A percentile compares a stretch with the other conserved stretches of the same genome.
Conservation (phyloP, 2,329 filamentous ascomycete species). For the Diaporthe longicolla region DNA sequence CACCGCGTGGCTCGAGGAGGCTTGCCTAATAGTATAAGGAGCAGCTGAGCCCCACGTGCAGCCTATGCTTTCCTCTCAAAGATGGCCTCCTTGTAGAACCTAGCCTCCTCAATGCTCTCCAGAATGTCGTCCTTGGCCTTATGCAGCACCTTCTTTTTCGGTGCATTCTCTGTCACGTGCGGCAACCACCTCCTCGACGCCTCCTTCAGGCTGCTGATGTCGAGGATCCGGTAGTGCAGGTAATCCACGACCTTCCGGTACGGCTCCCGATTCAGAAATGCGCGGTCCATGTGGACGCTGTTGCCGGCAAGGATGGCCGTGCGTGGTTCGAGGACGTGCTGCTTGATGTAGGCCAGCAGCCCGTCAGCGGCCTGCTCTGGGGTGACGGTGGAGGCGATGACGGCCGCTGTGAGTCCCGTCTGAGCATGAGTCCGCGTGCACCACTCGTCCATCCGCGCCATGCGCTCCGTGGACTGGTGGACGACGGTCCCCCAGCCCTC, state of each 20-base stretch:
- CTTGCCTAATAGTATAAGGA: neutral
- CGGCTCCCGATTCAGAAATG: constrained; percentile 81
- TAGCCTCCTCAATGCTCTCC: constrained; percentile 94
- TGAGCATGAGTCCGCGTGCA: constrained; percentile 84
- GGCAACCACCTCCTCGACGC: constrained; percentile 85
- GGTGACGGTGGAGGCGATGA: constrained; percentile 80
- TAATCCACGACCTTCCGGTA: constrained; percentile 82
- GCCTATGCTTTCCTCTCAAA: constrained; percentile 42
- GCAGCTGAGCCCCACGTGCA: too few relatives aligned
- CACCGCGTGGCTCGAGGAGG: neutral
- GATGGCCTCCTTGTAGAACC: constrained; percentile 77
- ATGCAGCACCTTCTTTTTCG: constrained; percentile 82
- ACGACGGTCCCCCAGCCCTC: constrained; percentile 85
- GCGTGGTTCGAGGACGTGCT: constrained; percentile 75
- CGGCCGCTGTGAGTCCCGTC: constrained; percentile 85
- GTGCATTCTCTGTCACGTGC: constrained; percentile 72
- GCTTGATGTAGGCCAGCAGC: constrained; percentile 84
- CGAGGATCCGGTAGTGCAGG: constrained; percentile 90
- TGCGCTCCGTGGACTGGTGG: constrained; percentile 77
- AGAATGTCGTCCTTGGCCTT: constrained; percentile 90
- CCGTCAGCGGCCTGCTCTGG: constrained; percentile 78
- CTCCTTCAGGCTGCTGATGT: constrained; percentile 95
- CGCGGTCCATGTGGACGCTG: constrained; percentile 90
- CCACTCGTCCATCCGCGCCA: constrained; percentile 90
- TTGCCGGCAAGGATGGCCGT: constrained; percentile 88